These are phyloP conservation scores for Aegilops tauschii DNA, from an alignment of 176 grass and related monocot genomes.

Conservation along the genomic window DNA sequence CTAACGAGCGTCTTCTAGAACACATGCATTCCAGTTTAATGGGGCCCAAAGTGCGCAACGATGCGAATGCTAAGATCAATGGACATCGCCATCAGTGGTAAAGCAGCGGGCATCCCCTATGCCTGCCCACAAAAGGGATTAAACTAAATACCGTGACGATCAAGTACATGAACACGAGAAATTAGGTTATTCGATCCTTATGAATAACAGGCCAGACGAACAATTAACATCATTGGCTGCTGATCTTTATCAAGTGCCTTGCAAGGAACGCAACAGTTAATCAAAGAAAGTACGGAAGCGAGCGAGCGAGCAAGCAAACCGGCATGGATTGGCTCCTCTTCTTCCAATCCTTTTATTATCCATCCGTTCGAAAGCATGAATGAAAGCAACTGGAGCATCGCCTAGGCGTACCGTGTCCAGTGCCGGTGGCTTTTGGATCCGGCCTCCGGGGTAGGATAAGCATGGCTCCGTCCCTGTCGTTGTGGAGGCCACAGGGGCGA, in stretches of 20 bases:
- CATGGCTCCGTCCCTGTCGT: not conserved
- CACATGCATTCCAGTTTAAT: not conserved
- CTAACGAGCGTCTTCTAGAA: not conserved
- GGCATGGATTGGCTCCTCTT: not conserved
- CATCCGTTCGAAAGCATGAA: not conserved
- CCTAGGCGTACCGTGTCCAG: not conserved
- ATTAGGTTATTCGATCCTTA: not conserved
- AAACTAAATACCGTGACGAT: not conserved
- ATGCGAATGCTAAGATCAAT: not conserved
- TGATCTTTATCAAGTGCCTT: conserved; percentile 34
- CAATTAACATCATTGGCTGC: not conserved
- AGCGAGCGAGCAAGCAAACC: not conserved
- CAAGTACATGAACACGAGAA: not conserved
- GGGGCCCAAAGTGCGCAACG: not conserved
- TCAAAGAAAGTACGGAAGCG: not conserved
- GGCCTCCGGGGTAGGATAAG: not conserved
- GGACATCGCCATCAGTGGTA: conserved; percentile 1
- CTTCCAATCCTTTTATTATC: not conserved
- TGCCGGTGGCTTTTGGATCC: not conserved
- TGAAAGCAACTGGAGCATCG: not conserved
- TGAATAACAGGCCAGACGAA: not conserved
- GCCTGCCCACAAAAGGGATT: not conserved
- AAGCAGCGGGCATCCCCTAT: not conserved
- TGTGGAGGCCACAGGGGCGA: not conserved
- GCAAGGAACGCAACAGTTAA: conserved; percentile 33